Conservation (phyloP, 2,329 filamentous ascomycete genomes). For the Colletotrichum falcatum region DNA sequence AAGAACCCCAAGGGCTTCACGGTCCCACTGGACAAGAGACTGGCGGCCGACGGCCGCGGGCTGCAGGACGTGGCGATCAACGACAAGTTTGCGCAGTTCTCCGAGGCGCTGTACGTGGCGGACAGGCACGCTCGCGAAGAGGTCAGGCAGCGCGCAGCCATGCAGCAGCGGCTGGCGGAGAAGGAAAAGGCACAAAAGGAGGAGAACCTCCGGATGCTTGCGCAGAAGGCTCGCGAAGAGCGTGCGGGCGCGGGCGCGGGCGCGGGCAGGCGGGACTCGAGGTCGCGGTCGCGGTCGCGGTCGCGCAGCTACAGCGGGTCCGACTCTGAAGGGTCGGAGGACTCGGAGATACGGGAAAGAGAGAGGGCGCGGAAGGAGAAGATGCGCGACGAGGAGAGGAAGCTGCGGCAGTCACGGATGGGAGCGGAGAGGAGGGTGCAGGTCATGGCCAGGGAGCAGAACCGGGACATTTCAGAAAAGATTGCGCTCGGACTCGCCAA, state of each 20-base stretch:
- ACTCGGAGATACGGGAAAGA: conserved; percentile 78
- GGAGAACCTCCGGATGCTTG: conserved; percentile 87
- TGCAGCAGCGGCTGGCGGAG: conserved; percentile 96
- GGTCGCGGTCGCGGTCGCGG: conserved; percentile 54
- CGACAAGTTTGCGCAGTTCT: conserved; percentile 97
- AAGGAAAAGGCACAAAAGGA: conserved; percentile 97
- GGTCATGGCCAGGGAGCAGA: conserved; percentile 93
- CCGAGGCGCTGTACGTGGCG: conserved; percentile 92
- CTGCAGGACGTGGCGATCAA: conserved; percentile 96
- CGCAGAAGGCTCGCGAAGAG: conserved; percentile 92
- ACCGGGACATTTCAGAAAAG: conserved; percentile 97
- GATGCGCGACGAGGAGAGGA: conserved; percentile 85
- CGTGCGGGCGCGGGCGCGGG: no score
- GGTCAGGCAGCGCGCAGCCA: conserved; percentile 88
- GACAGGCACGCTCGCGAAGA: conserved; percentile 96
- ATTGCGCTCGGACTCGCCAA: conserved; percentile 95
- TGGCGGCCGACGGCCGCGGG: conserved; percentile 92
- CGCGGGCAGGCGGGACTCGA: conserved; percentile 58
- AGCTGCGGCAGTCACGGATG: conserved; percentile 94
- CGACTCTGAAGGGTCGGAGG: conserved; percentile 68
- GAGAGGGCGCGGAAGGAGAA: conserved; percentile 82
- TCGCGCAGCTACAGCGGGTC: conserved; percentile 66
- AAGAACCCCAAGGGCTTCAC: conserved; percentile 99
- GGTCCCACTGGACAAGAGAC: conserved; percentile 91
- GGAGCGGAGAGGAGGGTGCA: conserved; percentile 91